These are phyloP conservation scores for Phyllostachys edulis DNA, from an alignment of 176 grass and related monocot species.

Conservation along the genomic window DNA sequence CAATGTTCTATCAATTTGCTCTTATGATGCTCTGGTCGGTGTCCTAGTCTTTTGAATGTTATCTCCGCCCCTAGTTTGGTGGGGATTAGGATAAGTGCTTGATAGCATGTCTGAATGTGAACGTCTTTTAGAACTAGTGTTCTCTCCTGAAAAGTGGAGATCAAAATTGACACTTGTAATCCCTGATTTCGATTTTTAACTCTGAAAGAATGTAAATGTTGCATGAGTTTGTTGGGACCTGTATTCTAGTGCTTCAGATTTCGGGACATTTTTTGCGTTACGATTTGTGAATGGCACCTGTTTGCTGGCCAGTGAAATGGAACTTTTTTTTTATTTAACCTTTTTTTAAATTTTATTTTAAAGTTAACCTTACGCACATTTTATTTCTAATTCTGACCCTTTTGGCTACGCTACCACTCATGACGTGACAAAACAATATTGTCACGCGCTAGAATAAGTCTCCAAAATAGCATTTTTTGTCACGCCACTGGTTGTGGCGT, in stretches of 20 bases:
- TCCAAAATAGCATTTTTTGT: too few species aligned
- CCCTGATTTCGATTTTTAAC: not conserved
- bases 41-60: not conserved
- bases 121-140: not conserved
- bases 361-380: too few species aligned
- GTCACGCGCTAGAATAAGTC: too few species aligned
- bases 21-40: not conserved
- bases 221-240: not conserved
- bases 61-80: not conserved
- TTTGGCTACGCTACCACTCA: too few species aligned
- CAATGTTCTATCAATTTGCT: not conserved
- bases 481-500: too few species aligned
- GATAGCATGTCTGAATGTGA: not conserved
- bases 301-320: not conserved
- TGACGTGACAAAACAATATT: too few species aligned
- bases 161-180: not conserved
- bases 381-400: too few species aligned
- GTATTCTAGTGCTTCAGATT: not conserved
- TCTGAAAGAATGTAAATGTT: slow-evolving; percentile 6
- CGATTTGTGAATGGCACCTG: not conserved
- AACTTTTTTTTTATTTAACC: too few species aligned
- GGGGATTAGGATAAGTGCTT: not conserved
- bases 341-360: too few species aligned
- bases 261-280: not conserved
- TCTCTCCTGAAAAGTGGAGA: not conserved